A percentile compares a stretch with the other conserved stretches of the same genome.
Evolutionary conservation across 331 rosid species (phyloP).

Genomic region (Cucumis variabilis): DNA sequence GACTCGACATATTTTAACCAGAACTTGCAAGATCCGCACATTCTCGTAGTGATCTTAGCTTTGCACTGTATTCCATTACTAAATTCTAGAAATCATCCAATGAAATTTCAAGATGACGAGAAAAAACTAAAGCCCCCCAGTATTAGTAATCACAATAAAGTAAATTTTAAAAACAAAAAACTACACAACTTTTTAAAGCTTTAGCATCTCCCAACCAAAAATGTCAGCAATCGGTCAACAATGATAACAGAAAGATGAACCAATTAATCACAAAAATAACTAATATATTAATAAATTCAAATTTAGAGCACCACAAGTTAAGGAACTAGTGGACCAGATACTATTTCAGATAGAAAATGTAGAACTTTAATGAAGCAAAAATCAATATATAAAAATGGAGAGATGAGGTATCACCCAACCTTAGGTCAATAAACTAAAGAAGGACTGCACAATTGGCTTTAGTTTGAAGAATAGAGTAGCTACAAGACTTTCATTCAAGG

Average conservation of each 20-base stretch:
- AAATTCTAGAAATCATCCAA: background rate
- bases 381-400: too few relatives aligned
- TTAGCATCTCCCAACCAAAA: slow-evolving; percentile 3
- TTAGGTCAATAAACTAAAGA: background rate
- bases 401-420: background rate
- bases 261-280: too few relatives aligned
- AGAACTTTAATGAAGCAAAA: background rate
- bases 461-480: slow-evolving; percentile 7
- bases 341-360: too few relatives aligned
- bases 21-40: background rate
- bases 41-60: background rate
- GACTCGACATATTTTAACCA: background rate
- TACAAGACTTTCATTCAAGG: background rate
- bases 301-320: background rate
- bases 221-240: too few relatives aligned
- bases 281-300: too few relatives aligned
- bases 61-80: background rate
- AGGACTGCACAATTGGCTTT: background rate
- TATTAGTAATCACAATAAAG: background rate
- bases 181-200: slow-evolving; percentile 2
- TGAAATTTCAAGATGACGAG: background rate
- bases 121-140: background rate
- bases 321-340: background rate
- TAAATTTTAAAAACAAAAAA: background rate
- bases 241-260: too few relatives aligned